Conservation (phyloP, 2,329 filamentous ascomycete genomes). For the Claviceps capensis region DNA sequence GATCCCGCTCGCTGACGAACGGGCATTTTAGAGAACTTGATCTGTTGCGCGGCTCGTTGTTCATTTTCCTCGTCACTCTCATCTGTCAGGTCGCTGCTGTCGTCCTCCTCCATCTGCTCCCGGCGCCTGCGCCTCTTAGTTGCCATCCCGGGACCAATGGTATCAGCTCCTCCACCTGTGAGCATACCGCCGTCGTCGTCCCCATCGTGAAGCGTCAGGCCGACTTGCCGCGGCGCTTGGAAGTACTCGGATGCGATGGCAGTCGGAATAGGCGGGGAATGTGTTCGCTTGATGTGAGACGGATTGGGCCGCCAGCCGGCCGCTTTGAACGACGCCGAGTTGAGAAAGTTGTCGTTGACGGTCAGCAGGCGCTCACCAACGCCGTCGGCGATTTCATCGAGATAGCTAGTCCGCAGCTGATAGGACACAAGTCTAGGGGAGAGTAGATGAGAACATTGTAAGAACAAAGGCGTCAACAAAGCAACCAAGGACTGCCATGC, state of each 20-base stretch:
- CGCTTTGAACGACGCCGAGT: conserved; percentile 68
- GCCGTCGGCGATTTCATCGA: conserved; percentile 68
- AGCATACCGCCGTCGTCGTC: conserved; percentile 62
- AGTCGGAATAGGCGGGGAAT: conserved; percentile 76
- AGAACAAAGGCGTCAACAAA: background rate
- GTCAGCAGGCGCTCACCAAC: conserved; percentile 75
- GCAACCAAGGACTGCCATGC: background rate
- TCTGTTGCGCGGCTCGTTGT: conserved; percentile 69
- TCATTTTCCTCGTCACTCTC: conserved; percentile 71
- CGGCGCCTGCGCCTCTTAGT: conserved; percentile 52
- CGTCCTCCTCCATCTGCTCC: conserved; percentile 71
- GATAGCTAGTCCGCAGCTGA: conserved; percentile 67
- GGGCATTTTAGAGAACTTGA: conserved; percentile 94
- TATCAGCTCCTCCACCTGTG: conserved; percentile 53
- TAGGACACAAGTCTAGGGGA: conserved; percentile 59
- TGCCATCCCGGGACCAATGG: conserved; percentile 52
- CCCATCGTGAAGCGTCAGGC: conserved; percentile 54
- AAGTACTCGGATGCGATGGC: conserved; percentile 76
- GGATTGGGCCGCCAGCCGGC: conserved; percentile 67
- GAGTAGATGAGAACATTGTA: conserved; percentile 18
- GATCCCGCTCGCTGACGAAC: conserved; percentile 75
- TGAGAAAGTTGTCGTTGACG: conserved; percentile 65
- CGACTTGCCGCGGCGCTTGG: conserved; percentile 50
- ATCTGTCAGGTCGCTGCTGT: conserved; percentile 74
- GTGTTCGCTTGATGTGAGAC: conserved; percentile 65